Evolutionary conservation across 2,329 filamentous ascomycete genomes (phyloP).

Genomic region (Hymenoscyphus albidus): DNA sequence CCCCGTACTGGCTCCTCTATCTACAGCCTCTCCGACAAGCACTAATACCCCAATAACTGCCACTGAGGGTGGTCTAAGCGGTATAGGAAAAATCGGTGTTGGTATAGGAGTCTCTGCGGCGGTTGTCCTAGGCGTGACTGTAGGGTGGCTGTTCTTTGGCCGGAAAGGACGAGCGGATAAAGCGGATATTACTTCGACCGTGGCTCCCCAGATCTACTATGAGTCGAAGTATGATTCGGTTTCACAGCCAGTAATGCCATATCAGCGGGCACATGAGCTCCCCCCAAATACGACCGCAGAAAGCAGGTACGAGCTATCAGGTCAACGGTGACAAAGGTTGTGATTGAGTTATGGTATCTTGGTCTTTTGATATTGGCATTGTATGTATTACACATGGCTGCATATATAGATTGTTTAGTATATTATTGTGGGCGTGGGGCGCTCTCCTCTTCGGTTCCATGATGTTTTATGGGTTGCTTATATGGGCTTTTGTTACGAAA

Average conservation of each 20-base stretch:
- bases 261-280: background rate
- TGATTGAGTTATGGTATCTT: background rate
- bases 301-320: background rate
- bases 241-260: background rate
- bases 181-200: background rate
- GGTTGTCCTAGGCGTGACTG: conserved; percentile 5
- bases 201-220: background rate
- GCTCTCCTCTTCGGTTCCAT: too few relatives aligned
- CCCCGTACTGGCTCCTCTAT: too few relatives aligned
- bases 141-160: conserved; percentile 10
- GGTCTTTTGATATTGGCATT: background rate
- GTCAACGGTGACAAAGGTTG: background rate
- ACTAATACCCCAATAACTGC: background rate
- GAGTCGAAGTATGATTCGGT: background rate
- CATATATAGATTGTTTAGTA: too few relatives aligned
- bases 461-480: too few relatives aligned
- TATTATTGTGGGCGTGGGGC: too few relatives aligned
- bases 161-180: background rate
- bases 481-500: too few relatives aligned
- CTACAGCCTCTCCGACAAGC: background rate
- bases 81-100: conserved; percentile 8
- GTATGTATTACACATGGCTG: too few relatives aligned
- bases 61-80: conserved; percentile 3
- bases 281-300: background rate
- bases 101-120: conserved; percentile 11